These are phyloP conservation scores for Cochlearia excelsa DNA, from an alignment of 345 rosid genomes.

Conservation along the genomic window DNA sequence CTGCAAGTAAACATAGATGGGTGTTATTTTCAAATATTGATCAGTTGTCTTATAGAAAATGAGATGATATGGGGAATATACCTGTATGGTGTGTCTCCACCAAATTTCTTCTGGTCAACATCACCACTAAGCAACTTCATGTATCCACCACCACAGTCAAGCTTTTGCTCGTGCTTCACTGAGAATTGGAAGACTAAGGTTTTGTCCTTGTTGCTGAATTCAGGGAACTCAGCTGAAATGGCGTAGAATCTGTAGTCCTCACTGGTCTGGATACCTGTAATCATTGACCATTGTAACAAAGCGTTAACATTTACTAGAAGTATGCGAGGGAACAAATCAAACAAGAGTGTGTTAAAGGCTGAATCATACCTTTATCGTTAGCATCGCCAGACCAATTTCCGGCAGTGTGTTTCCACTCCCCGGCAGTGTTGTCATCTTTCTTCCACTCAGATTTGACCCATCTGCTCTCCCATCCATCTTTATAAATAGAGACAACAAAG, in stretches of 20 bases:
- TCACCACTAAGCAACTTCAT: slow-evolving; percentile 90
- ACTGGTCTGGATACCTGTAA: slow-evolving; percentile 87
- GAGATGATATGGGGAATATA: slow-evolving; percentile 9
- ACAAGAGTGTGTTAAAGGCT: neutral
- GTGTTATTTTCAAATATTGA: neutral
- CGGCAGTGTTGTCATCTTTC: slow-evolving; percentile 78
- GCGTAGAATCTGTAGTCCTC: slow-evolving; percentile 98
- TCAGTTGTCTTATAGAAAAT: neutral
- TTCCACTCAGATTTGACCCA: slow-evolving; percentile 97
- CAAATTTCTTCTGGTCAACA: slow-evolving; percentile 87
- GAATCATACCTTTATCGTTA: slow-evolving; percentile 67
- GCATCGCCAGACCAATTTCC: slow-evolving; percentile 95
- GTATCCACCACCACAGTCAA: slow-evolving; percentile 99
- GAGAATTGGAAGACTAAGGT: slow-evolving; percentile 92
- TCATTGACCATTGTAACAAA: neutral
- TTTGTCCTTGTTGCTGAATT: slow-evolving; percentile 87
- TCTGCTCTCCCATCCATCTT: slow-evolving; percentile 95
- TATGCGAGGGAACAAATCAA: neutral
- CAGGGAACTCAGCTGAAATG: slow-evolving; percentile 90
- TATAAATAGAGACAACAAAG: slow-evolving; percentile 2
- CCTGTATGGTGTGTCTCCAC: slow-evolving; percentile 99
- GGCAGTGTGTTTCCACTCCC: slow-evolving; percentile 90
- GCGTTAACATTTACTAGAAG: neutral
- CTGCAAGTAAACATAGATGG: slow-evolving; percentile 42
- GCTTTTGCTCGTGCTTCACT: slow-evolving; percentile 99